Evolutionary conservation across 768 basidiomycete genomes (phyloP).

Genomic region (Auricularia sp.): DNA sequence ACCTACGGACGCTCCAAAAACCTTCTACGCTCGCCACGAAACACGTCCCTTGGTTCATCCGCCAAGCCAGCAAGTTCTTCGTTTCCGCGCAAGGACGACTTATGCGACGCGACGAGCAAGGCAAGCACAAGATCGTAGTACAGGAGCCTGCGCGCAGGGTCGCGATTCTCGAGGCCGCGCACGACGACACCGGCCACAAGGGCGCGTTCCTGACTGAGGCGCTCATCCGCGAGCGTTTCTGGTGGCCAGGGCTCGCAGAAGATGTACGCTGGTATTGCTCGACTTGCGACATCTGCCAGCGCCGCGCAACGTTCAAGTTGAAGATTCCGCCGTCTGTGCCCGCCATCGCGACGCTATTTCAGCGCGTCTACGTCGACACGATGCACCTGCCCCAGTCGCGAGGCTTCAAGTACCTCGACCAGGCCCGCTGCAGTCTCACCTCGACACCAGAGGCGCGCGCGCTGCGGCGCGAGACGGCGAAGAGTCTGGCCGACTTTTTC

Average conservation of each 20-base stretch:
- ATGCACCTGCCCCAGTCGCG: conserved; percentile 2
- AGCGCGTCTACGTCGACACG: conserved; percentile 5
- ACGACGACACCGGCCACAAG: conserved; percentile 14
- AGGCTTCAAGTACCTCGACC: conserved; percentile 21
- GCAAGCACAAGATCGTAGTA: conserved; percentile 2
- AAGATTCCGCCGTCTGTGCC: conserved; percentile 16
- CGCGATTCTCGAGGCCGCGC: conserved; percentile 10
- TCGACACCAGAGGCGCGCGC: conserved; percentile 22
- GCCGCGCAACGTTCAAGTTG: conserved; percentile 12
- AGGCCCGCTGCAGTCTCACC: conserved; percentile 25
- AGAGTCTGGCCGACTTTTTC: conserved; percentile 9
- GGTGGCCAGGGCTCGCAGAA: conserved; percentile 16
- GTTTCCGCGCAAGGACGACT: conserved; percentile 11
- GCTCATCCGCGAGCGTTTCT: conserved; percentile 10
- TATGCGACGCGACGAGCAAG: conserved; percentile 14
- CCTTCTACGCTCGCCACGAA: neutral
- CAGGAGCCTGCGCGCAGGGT: neutral
- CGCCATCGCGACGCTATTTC: conserved; percentile 16
- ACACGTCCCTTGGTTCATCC: neutral
- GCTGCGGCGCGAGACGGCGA: conserved; percentile 16
- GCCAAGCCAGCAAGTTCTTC: neutral
- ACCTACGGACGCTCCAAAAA: neutral
- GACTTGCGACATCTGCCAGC: conserved; percentile 26
- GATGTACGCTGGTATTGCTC: conserved; percentile 24
- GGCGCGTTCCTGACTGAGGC: conserved; percentile 9